phyloP scores from a whole-genome alignment of 495 filamentous ascomycete genomes.

The Penicillium arizonense region DNA sequence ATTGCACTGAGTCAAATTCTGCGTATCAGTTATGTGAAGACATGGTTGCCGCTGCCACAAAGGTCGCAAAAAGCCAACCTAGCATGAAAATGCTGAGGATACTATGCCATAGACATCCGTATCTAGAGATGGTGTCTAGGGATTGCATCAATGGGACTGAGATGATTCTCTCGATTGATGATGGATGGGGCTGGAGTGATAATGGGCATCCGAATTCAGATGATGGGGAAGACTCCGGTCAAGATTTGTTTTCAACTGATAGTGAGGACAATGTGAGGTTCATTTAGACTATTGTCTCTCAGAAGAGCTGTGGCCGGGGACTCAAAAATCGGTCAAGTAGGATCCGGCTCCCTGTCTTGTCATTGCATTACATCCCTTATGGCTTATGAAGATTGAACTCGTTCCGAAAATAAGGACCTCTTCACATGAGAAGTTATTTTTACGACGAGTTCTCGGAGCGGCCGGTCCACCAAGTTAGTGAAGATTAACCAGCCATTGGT shows the following conservation, averaged over 20 bases:
- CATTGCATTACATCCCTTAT: too few relatives aligned
- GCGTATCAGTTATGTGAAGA: conserved; percentile 4
- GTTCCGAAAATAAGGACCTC: too few relatives aligned
- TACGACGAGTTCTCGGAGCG: too few relatives aligned
- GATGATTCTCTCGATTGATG: too few relatives aligned
- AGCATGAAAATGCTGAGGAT: conserved; percentile 6
- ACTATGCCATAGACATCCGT: conserved; percentile 3
- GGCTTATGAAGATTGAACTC: too few relatives aligned
- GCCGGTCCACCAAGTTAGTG: too few relatives aligned
- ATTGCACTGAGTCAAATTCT: conserved; percentile 3
- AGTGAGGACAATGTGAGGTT: not conserved
- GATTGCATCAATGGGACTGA: conserved; percentile 9
- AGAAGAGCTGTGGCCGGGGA: too few relatives aligned
- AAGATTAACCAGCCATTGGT: too few relatives aligned
- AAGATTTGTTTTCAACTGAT: not conserved
- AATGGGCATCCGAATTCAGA: not conserved
- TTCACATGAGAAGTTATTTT: too few relatives aligned
- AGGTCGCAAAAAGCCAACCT: not conserved
- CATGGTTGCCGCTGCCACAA: conserved; percentile 9
- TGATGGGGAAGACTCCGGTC: not conserved
- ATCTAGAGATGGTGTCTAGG: not conserved
- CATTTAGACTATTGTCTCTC: too few relatives aligned
- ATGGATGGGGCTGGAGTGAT: conserved; percentile 1
- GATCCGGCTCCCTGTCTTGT: too few relatives aligned
- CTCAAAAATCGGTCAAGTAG: too few relatives aligned